phyloP scores from a whole-genome alignment of 208 protist genomes.

The Leishmania braziliensis region DNA sequence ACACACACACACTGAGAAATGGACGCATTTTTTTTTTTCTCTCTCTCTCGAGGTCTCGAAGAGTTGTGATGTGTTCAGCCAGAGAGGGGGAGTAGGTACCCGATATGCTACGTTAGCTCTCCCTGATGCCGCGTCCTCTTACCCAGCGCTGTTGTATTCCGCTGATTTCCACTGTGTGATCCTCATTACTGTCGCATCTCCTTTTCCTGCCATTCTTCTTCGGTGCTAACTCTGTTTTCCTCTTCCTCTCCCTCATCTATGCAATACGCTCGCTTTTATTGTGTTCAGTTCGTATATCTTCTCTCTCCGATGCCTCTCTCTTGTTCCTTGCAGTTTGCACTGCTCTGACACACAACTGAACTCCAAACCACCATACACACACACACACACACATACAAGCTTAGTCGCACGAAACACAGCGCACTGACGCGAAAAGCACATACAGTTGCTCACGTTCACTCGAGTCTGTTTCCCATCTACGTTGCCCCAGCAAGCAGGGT shows the following conservation, averaged over 20 bases:
- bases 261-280: not conserved
- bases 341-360: not conserved
- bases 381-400: slow-evolving; percentile 6
- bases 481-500: not conserved
- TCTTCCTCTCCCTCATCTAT: not conserved
- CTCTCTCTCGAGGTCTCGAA: too few relatives aligned
- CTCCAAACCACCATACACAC: not conserved
- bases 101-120: not conserved
- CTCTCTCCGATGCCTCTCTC: not conserved
- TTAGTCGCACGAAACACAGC: not conserved
- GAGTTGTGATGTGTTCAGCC: too few relatives aligned
- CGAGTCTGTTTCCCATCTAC: not conserved
- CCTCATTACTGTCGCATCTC: not conserved
- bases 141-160: not conserved
- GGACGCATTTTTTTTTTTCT: too few relatives aligned
- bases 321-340: not conserved
- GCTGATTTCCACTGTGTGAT: not conserved
- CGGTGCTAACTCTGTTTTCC: not conserved
- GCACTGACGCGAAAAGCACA: not conserved
- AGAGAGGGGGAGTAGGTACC: too few relatives aligned
- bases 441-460: not conserved
- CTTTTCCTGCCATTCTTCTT: not conserved
- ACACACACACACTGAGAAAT: not conserved
- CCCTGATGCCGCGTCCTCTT: too few relatives aligned
- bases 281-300: not conserved